Evolutionary conservation across 306 rosid genomes (phyloP).

Genomic region (Benincasa hispida): DNA sequence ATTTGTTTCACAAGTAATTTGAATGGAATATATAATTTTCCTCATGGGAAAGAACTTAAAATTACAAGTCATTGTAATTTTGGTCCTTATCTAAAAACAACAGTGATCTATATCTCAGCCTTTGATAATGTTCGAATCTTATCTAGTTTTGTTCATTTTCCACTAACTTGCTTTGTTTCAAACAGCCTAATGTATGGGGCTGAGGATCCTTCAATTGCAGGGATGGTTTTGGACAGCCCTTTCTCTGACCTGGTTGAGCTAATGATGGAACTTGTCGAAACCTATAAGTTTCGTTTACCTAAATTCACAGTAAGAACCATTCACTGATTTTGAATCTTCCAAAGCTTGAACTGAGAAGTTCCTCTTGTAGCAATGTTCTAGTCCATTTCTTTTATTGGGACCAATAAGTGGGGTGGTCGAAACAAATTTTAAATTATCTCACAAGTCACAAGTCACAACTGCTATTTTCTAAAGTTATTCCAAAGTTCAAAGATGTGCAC

Average conservation of each 20-base stretch:
- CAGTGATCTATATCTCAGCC: not conserved
- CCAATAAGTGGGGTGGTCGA: not conserved
- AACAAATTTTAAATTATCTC: not conserved
- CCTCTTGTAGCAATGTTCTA: not conserved
- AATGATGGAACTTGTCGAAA: slow-evolving; percentile 95
- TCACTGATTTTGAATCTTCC: not conserved
- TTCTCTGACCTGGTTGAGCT: slow-evolving; percentile 91
- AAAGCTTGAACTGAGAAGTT: not conserved
- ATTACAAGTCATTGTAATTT: not conserved
- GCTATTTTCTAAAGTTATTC: not conserved
- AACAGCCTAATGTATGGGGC: slow-evolving; percentile 94
- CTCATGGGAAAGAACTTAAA: not conserved
- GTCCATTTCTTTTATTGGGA: not conserved
- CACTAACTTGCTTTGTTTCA: slow-evolving; percentile 20
- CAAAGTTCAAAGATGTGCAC: not conserved
- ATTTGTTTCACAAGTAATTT: not conserved
- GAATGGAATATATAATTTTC: not conserved
- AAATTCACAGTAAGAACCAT: slow-evolving; percentile 76
- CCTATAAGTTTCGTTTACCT: slow-evolving; percentile 70
- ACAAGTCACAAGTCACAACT: not conserved
- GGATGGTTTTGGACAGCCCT: slow-evolving; percentile 96
- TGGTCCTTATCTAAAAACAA: not conserved
- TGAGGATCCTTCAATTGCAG: slow-evolving; percentile 97
- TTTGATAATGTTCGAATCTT: not conserved
- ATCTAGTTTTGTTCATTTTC: slow-evolving; percentile 11